Evolutionary conservation across 768 basidiomycete species (phyloP), one percentile per base, ranked within the genome.

Genomic region (Mrakia frigida): DNA sequence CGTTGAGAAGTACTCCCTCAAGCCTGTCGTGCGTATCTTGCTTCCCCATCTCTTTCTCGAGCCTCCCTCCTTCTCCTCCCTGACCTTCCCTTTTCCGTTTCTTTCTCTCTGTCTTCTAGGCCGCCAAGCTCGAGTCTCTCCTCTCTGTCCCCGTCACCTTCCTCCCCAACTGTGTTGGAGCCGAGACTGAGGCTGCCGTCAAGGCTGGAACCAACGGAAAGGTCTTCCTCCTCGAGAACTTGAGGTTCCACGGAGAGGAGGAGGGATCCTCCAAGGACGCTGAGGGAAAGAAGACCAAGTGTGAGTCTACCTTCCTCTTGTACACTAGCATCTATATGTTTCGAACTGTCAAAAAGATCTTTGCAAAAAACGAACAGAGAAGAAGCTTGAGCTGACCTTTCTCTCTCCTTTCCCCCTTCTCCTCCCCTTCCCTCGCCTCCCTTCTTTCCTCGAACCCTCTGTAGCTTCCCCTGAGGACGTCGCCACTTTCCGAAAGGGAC

Each of bases 231-330:
- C 89, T 99, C 82, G 96, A 99, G 86, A 99, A 99, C 85, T 87
- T 99, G 72, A 92, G 96, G 77, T 99, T 97, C 89, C 93, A 98
- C 85, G 94, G 93, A 79, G 96, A 96, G 82, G 96, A 99, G 85
- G 96, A 99, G 84, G 96, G 96, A 31, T 92, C 91, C 65, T 87
- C 88, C 80, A 96, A 96, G 86, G 94, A 94, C 84, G 90, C 92
- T 83, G 93, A 96, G 72, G 94, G 94, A 68, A 89, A 90, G 81
- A 99, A 99, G 87, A 91, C 88, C 80, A 98, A 98, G 86, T 96
- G 83, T 84, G 59, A 76, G 82, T 79, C 37, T 18, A 18, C 31
- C 60, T 10, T 43, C 28, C 9, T 13, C 2, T 50, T 65, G 4
- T 35, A 43, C 25, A 35, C 74, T 50, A 10, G 25, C 63, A 21